Percentiles rank a stretch among this genome's conserved stretches.
Conservation (phyloP, 2,329 filamentous ascomycete species). For the Aspergillus cejpii region DNA sequence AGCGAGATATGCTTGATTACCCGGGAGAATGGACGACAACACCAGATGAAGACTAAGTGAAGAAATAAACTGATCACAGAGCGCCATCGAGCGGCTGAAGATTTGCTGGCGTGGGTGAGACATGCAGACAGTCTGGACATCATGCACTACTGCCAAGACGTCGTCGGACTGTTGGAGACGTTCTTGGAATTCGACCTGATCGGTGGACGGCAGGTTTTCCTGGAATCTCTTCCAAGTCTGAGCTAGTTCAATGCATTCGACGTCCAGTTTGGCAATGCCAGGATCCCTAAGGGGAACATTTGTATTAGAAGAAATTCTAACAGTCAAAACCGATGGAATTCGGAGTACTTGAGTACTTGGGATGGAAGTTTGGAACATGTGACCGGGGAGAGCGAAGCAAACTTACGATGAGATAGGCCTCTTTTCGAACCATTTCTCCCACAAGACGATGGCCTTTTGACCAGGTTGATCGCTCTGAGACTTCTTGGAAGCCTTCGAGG, state of each 20-base stretch:
- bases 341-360: no score
- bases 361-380: neutral
- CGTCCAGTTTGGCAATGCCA: slow-evolving; percentile 31
- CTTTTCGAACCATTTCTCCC: slow-evolving; percentile 27
- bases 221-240: slow-evolving; percentile 34
- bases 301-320: neutral
- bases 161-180: slow-evolving; percentile 26
- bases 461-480: slow-evolving; percentile 12
- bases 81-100: slow-evolving; percentile 22
- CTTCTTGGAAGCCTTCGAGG: slow-evolving; percentile 7
- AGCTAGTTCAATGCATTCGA: slow-evolving; percentile 35
- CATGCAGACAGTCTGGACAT: slow-evolving; percentile 25
- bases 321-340: no score
- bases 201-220: slow-evolving; percentile 22
- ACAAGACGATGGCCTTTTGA: slow-evolving; percentile 13
- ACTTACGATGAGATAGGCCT: slow-evolving; percentile 27
- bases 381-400: neutral
- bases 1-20: slow-evolving; percentile 24
- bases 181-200: slow-evolving; percentile 26
- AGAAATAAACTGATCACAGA: slow-evolving; percentile 25
- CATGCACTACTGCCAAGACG: slow-evolving; percentile 23
- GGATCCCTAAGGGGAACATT: slow-evolving; percentile 19
- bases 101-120: slow-evolving; percentile 23
- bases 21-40: slow-evolving; percentile 24
- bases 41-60: slow-evolving; percentile 26